Evolutionary conservation across 2,329 filamentous ascomycete genomes (phyloP).

Genomic region (Chaetomiaceae sp.): DNA sequence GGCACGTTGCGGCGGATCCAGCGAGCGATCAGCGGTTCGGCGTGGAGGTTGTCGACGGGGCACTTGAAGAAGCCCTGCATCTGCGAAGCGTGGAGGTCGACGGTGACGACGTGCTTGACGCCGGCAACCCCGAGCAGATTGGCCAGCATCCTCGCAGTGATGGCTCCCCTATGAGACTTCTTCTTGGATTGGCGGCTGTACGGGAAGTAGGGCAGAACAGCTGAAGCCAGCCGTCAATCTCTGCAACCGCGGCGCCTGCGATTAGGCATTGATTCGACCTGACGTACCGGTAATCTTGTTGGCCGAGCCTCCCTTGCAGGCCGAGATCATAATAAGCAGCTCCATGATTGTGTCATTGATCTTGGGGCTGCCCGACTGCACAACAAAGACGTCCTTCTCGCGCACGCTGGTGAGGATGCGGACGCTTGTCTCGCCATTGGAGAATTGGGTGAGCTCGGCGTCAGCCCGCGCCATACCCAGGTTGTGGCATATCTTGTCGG

Average conservation of each 20-base stretch:
- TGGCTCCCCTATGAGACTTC: conserved; percentile 93
- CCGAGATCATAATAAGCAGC: conserved; percentile 97
- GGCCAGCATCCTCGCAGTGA: conserved; percentile 94
- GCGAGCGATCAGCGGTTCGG: conserved; percentile 88
- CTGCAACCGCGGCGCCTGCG: neutral
- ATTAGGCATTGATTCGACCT: conserved; percentile 1
- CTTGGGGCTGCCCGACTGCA: conserved; percentile 90
- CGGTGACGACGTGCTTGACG: conserved; percentile 94
- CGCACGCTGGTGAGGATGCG: conserved; percentile 72
- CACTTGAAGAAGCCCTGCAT: conserved; percentile 99
- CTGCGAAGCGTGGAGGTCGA: conserved; percentile 94
- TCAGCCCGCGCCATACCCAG: conserved; percentile 61
- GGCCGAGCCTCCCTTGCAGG: conserved; percentile 95
- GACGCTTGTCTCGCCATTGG: conserved; percentile 68
- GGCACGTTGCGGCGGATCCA: conserved; percentile 90
- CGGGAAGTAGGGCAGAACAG: conserved; percentile 92
- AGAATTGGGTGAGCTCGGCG: conserved; percentile 65
- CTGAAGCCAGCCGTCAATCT: conserved; percentile 39
- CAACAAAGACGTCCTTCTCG: conserved; percentile 98
- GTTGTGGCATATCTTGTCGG: conserved; percentile 63
- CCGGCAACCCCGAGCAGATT: conserved; percentile 91
- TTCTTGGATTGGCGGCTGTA: conserved; percentile 99
- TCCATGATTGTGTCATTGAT: conserved; percentile 99
- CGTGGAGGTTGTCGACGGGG: conserved; percentile 94
- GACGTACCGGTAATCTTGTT: conserved; percentile 88